Base-by-base conservation (phyloP, 108 stramenopile species). In the Discostella stelligeroides region DNA sequence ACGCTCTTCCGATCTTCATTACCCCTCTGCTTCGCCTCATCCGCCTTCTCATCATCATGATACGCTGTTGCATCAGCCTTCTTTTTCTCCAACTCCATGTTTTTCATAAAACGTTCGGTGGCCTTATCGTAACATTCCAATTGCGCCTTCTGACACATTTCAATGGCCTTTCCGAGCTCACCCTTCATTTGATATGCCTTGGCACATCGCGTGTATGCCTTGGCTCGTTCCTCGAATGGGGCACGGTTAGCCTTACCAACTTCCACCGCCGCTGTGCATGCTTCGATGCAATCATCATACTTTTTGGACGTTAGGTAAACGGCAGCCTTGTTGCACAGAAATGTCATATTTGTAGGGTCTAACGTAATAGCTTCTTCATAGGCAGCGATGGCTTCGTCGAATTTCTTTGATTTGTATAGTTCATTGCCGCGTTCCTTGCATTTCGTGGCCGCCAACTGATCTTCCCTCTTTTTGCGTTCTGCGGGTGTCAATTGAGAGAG, bases 341-440 rank as follows among this genome's bases (percentile, higher is more conserved):
- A 98, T 1, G 94, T 91, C 97, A 99, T 97, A 88, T 97, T 95
- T 39, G 94, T 88, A 7, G 90, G 86, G 77, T 99, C 98, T 23
- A 97, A 73, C n/a, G 87, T 87, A 74, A 88, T 92, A n/a, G 99
- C 99, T 79, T 95, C 97, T 56, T 98, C 94, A 78, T 98, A 99
- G 12, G 90, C 86, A n/a, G 87, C 94, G 39, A 99, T 47, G 21
- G 99, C 99, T 55, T 96, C 95, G 12, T 92, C 94, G 65, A 99
- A 98, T 50, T 98, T 85, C 75, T 96, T 95, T 20, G 66, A 47
- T 74, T 97, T 98, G 95, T 98, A 99, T 1, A 94, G 69, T 14
- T 81, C 85, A 73, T 99, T 99, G 9, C 98, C 99, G 30, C 82
- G 81, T 37, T 92, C 84, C 83, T 99, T 99, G 63, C 84, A 83